These are phyloP conservation scores for Beta corolliflora DNA, from an alignment of 179 eudicot species.

Conservation along the genomic window DNA sequence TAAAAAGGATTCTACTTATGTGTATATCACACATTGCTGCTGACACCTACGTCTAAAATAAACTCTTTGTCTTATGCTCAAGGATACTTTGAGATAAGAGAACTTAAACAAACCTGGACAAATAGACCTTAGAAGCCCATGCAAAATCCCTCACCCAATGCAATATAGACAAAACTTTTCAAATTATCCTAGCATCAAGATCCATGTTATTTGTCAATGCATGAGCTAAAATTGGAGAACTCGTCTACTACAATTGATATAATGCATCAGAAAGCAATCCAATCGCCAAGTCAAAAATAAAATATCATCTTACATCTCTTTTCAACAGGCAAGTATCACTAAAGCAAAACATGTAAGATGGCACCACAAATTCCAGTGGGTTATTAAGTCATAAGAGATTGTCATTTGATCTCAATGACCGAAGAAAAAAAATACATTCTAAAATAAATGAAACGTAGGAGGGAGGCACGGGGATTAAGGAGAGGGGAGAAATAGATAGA, in stretches of 20 bases:
- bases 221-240: background rate
- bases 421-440: background rate
- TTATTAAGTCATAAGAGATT: background rate
- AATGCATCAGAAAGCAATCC: too few species aligned
- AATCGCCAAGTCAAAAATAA: too few species aligned
- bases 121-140: background rate
- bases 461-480: too few species aligned
- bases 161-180: background rate
- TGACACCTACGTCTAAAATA: background rate
- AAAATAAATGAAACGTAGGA: too few species aligned
- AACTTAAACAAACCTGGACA: background rate
- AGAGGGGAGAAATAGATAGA: too few species aligned
- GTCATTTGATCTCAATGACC: background rate
- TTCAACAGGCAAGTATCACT: background rate
- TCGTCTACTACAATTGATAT: too few species aligned
- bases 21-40: background rate
- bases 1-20: background rate
- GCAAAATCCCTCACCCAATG: background rate
- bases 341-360: background rate
- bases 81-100: background rate
- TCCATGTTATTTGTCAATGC: background rate
- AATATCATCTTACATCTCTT: background rate
- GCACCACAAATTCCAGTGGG: background rate
- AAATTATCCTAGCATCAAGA: conserved; percentile 1
- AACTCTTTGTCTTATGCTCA: background rate